These are phyloP conservation scores for Corymbia calophylla DNA, from an alignment of 441 rosid species.

Conservation along the genomic window DNA sequence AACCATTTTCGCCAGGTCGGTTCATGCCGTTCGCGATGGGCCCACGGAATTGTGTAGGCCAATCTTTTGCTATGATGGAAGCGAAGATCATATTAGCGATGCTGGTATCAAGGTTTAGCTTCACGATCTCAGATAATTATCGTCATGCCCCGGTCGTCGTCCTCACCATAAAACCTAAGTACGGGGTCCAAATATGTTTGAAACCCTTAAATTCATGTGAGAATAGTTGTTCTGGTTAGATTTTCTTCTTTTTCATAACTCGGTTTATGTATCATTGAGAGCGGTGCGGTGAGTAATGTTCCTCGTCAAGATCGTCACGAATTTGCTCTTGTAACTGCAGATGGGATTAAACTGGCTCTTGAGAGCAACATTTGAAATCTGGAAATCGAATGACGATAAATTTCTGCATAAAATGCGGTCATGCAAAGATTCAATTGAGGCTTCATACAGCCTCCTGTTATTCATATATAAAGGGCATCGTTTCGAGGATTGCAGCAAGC, in stretches of 20 bases:
- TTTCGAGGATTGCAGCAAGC: neutral
- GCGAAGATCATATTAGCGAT: constrained; percentile 78
- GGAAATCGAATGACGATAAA: neutral
- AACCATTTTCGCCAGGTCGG: constrained; percentile 34
- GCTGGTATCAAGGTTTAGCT: constrained; percentile 61
- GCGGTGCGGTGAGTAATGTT: neutral
- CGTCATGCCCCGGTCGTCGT: constrained; percentile 88
- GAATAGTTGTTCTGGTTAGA: neutral
- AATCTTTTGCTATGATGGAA: constrained; percentile 86
- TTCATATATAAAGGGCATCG: neutral
- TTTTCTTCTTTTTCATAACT: neutral
- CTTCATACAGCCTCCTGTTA: neutral
- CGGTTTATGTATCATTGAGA: neutral
- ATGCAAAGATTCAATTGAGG: neutral
- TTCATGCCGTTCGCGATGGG: constrained; percentile 93
- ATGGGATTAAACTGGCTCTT: neutral
- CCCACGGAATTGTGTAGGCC: constrained; percentile 86
- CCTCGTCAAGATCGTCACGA: neutral
- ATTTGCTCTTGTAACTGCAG: neutral
- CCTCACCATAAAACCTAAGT: constrained; percentile 76
- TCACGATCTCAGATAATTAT: constrained; percentile 53
- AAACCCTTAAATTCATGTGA: constrained; percentile 34
- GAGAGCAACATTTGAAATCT: neutral
- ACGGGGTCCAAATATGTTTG: constrained; percentile 74
- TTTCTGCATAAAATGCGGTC: neutral